Conservation (phyloP, 345 rosid species). For the Brassica carinata region DNA sequence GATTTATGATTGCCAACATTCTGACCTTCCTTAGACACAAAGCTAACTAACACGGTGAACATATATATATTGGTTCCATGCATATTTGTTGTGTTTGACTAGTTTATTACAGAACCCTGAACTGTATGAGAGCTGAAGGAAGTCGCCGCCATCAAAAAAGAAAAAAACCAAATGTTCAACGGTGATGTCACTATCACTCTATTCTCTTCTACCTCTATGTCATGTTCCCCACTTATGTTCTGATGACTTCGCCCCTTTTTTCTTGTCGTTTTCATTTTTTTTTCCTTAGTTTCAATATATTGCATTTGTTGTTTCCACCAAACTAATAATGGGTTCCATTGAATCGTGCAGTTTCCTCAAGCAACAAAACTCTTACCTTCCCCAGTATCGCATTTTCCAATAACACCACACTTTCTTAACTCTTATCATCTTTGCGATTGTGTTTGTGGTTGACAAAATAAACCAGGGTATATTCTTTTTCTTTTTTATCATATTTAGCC, state of each 20-base stretch:
- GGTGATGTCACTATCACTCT: conserved; percentile 38
- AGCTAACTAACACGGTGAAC: conserved; percentile 21
- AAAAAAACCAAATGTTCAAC: conserved; percentile 24
- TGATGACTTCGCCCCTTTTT: conserved; percentile 18
- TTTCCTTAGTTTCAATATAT: conserved; percentile 1
- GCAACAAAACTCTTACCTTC: conserved; percentile 32
- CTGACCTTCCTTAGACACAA: neutral
- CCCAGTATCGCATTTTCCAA: conserved; percentile 10
- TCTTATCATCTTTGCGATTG: conserved; percentile 30
- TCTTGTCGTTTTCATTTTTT: conserved; percentile 16
- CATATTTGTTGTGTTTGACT: conserved; percentile 5
- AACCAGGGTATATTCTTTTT: conserved; percentile 26
- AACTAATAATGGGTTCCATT: conserved; percentile 33
- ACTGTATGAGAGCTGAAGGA: conserved; percentile 19
- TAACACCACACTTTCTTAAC: conserved; percentile 10
- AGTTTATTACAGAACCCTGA: conserved; percentile 21
- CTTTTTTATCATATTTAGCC: neutral
- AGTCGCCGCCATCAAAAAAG: conserved; percentile 27
- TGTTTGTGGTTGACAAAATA: conserved; percentile 28
- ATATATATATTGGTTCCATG: neutral
- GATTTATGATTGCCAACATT: conserved; percentile 3
- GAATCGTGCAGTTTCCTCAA: conserved; percentile 34
- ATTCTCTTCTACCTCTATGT: conserved; percentile 28
- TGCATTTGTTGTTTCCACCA: conserved; percentile 29
- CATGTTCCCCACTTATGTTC: conserved; percentile 45